Evolutionary conservation across 805 yeast genomes (phyloP).

Genomic region (Myxozyma udenii): DNA sequence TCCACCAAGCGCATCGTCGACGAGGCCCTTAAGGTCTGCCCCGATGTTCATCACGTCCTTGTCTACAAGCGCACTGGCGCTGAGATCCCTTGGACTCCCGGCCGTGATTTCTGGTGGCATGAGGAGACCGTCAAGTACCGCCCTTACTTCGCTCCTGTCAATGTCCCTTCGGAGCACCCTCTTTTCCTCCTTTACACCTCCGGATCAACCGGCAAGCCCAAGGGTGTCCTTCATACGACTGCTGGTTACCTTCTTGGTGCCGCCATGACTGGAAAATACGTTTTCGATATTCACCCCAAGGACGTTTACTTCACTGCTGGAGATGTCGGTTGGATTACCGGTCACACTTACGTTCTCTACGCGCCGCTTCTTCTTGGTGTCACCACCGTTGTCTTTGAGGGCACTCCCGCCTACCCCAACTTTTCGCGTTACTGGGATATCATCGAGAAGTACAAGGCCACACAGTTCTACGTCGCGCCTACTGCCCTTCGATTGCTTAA

Average conservation of each 20-base stretch:
- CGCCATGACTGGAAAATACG: constrained; percentile 83
- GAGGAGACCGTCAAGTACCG: constrained; percentile 79
- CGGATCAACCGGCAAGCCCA: constrained; percentile 97
- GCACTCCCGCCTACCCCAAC: constrained; percentile 96
- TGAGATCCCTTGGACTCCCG: constrained; percentile 65
- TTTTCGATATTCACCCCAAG: constrained; percentile 85
- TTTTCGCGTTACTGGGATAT: constrained; percentile 96
- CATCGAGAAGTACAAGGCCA: constrained; percentile 84
- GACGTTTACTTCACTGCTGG: constrained; percentile 95
- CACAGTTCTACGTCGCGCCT: constrained; percentile 97
- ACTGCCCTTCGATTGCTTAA: constrained; percentile 90
- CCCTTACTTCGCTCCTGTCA: constrained; percentile 79
- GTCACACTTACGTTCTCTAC: constrained; percentile 92
- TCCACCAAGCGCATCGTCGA: constrained; percentile 92
- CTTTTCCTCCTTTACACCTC: constrained; percentile 93
- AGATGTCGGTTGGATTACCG: constrained; percentile 99
- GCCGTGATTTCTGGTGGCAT: constrained; percentile 95
- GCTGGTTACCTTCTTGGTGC: constrained; percentile 96
- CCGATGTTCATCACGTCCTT: constrained; percentile 70
- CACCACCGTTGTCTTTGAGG: constrained; percentile 90
- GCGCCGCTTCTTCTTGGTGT: constrained; percentile 90
- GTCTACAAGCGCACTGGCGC: constrained; percentile 88
- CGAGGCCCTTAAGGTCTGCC: constrained; percentile 78
- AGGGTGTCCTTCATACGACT: constrained; percentile 94
- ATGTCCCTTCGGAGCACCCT: constrained; percentile 92